Evolutionary conservation across 306 rosid species (phyloP), one percentile per base, ranked within the genome.

Genomic region (Rosa multiflora): DNA sequence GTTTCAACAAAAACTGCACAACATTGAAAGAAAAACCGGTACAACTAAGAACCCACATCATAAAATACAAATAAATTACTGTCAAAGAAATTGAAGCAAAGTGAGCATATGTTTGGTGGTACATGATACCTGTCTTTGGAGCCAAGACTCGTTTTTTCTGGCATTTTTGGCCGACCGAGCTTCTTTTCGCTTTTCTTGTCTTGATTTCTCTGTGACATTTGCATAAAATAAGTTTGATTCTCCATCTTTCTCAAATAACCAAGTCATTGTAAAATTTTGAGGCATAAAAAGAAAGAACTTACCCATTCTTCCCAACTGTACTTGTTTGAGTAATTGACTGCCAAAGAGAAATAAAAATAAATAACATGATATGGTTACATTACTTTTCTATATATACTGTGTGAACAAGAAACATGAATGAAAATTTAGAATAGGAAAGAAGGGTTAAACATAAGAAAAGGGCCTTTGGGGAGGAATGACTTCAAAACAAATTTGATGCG

Each of bases 141-240:
- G 90, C 90, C 92, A 85, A 21, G 88, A 84, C 67, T 89, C 84
- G 68, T 85, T 84, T 52, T 82, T 90, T 15, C 81, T 78, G 12
- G 88, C 85, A 78, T 86, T 90, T 78, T 87, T 90, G 1, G 76
- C 87, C 78, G 80, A 77, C 21, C 93, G 93, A 64, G 93, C 86
- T 69, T 90, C 93, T 79, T 92, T 92, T 67, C 95, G 85, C 44
- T 80, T 87, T 76, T 90, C 92, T 59, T 90, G 80, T 20, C 92
- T 93, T 17, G 97, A 86, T 73, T 86, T 87, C 59, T 85, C 90
- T 18, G 35, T 12, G 55, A 29, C 59, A 74, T n/a, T 8, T 18
- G 75, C 75, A 72, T 72, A 13, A 29, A 9, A 11, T 8, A 72
- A 51, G 37, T 48, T 49, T 29, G 35, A 23, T 15, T 14, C 44